Percentiles rank a stretch among this genome's conserved stretches.
Evolutionary conservation across 177 flowering plant genomes (phyloP).

Genomic region (Telopea speciosissima): DNA sequence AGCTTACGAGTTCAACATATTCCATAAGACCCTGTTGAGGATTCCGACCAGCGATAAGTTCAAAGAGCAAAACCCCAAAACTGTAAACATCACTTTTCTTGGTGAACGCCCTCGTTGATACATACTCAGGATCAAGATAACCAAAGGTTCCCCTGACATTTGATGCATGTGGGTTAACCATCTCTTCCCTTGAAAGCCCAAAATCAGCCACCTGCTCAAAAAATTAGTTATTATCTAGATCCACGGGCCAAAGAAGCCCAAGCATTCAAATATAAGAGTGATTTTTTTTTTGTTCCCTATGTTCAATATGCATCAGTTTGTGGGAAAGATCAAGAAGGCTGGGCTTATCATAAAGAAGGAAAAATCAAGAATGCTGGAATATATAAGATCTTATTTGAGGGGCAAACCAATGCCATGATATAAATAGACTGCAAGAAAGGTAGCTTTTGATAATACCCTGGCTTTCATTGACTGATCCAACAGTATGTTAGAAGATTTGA

Average conservation of each 20-base stretch:
- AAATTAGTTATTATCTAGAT: constrained; percentile 1
- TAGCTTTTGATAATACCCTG: constrained; percentile 42
- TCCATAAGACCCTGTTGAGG: constrained; percentile 96
- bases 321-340: not conserved
- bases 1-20: constrained; percentile 77
- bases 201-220: constrained; percentile 88
- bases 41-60: constrained; percentile 83
- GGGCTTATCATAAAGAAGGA: no score
- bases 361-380: no score
- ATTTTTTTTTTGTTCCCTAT: not conserved
- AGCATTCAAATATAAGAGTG: not conserved
- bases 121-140: constrained; percentile 94
- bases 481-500: constrained; percentile 89
- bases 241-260: not conserved
- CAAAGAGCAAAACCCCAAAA: constrained; percentile 88
- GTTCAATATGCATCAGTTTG: not conserved
- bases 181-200: constrained; percentile 95
- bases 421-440: not conserved
- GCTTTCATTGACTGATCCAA: constrained; percentile 92
- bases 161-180: constrained; percentile 56
- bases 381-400: no score
- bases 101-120: constrained; percentile 78
- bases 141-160: constrained; percentile 88
- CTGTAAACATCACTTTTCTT: constrained; percentile 96
- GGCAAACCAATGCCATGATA: not conserved